A percentile compares a stretch with the other conserved stretches of the same genome.
Evolutionary conservation across 23 red algal species (phyloP).

Genomic region (Cyanidium caldarium): DNA sequence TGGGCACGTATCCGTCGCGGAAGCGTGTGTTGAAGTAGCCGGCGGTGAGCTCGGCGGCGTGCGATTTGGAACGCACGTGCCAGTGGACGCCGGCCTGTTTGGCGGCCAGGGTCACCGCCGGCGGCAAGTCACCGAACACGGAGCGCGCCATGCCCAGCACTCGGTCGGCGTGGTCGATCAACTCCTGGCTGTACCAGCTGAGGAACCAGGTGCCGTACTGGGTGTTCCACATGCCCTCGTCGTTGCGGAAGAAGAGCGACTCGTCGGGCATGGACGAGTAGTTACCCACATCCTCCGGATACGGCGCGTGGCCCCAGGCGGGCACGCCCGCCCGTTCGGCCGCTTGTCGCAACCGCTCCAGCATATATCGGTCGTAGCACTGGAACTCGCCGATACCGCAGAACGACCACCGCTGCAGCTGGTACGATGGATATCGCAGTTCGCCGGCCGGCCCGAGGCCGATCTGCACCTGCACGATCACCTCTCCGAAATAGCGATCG

Average conservation of each 20-base stretch:
- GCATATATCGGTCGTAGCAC: conserved; percentile 36
- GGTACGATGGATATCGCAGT: conserved; percentile 66
- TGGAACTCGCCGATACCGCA: conserved; percentile 72
- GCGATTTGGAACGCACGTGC: conserved; percentile 20
- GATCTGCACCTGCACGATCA: conserved; percentile 62
- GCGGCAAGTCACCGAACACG: conserved; percentile 1
- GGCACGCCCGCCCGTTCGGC: too few relatives aligned
- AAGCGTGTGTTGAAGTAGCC: conserved; percentile 34
- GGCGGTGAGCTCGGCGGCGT: conserved; percentile 60
- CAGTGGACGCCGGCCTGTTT: conserved; percentile 80
- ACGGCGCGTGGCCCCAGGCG: background rate
- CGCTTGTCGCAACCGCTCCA: conserved; percentile 7
- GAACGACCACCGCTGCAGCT: conserved; percentile 38
- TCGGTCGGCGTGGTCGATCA: conserved; percentile 33
- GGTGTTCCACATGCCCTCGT: conserved; percentile 7
- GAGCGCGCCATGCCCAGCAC: conserved; percentile 7
- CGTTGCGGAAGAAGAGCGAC: conserved; percentile 31
- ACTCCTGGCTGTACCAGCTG: conserved; percentile 34
- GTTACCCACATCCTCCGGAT: conserved; percentile 11
- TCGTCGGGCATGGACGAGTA: conserved; percentile 42
- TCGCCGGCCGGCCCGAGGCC: conserved; percentile 76
- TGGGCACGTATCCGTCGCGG: conserved; percentile 23
- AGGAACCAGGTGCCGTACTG: conserved; percentile 44
- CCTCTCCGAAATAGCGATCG: background rate
- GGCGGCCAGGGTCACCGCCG: conserved; percentile 18